Percentiles rank a stretch among this genome's conserved stretches.
These are phyloP conservation scores for Scedosporium boydii DNA, from an alignment of 2,329 filamentous ascomycete species.

Conservation along the genomic window DNA sequence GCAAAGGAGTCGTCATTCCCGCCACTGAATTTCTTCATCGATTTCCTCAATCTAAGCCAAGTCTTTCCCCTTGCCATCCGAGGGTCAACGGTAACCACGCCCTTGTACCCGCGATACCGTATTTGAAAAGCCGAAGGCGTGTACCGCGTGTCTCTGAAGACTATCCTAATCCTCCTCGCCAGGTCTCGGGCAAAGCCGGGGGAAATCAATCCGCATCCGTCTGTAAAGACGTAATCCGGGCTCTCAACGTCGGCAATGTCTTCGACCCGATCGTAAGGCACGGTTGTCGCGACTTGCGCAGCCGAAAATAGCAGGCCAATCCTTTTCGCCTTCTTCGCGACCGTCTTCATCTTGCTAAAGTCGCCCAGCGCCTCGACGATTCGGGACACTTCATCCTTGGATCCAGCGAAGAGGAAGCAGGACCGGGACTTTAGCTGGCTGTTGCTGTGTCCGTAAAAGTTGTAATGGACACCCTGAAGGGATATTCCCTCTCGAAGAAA, in stretches of 20 bases:
- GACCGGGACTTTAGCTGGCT: slow-evolving; percentile 31
- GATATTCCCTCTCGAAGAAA: slow-evolving; percentile 23
- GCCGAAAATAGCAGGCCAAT: slow-evolving; percentile 31
- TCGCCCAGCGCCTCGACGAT: slow-evolving; percentile 28
- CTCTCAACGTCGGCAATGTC: slow-evolving; percentile 27
- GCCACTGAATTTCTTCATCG: slow-evolving; percentile 31
- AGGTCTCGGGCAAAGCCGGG: slow-evolving; percentile 20
- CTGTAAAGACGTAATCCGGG: slow-evolving; percentile 29
- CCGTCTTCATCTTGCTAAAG: slow-evolving; percentile 29
- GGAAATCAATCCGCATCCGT: slow-evolving; percentile 29
- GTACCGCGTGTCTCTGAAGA: slow-evolving; percentile 25
- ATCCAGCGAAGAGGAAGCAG: slow-evolving; percentile 26
- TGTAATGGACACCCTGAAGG: slow-evolving; percentile 24
- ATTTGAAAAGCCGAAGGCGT: slow-evolving; percentile 30
- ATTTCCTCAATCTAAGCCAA: slow-evolving; percentile 19
- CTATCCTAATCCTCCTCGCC: slow-evolving; percentile 20
- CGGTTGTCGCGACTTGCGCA: slow-evolving; percentile 19
- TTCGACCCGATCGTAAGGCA: slow-evolving; percentile 23
- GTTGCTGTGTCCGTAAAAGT: slow-evolving; percentile 33
- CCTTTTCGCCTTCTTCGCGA: slow-evolving; percentile 30
- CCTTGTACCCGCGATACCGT: slow-evolving; percentile 31
- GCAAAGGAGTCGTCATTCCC: slow-evolving; percentile 24
- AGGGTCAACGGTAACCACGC: slow-evolving; percentile 28
- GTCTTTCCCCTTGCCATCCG: slow-evolving; percentile 12
- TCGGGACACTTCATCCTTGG: slow-evolving; percentile 20